Conservation (phyloP, 2,329 filamentous ascomycete genomes). For the Verticillium alfalfae region DNA sequence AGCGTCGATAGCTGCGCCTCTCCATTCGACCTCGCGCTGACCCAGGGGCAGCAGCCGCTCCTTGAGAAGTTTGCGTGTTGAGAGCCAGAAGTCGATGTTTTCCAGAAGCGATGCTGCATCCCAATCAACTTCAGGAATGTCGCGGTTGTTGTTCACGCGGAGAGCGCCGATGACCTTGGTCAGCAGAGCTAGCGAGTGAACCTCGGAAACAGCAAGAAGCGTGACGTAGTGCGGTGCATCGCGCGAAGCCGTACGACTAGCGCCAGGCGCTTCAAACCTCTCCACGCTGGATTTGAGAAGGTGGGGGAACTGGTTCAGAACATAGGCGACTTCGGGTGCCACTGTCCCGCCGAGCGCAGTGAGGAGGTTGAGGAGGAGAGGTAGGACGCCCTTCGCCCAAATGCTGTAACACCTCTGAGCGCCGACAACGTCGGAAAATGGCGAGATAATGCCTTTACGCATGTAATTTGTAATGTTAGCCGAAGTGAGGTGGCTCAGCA, state of each 20-base stretch:
- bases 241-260: constrained; percentile 43
- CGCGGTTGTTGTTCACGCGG: constrained; percentile 59
- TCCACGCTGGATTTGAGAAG: constrained; percentile 69
- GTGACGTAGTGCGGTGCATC: constrained; percentile 61
- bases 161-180: constrained; percentile 66
- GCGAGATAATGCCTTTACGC: constrained; percentile 64
- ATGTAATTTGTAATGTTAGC: constrained; percentile 76
- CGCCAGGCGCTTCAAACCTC: constrained; percentile 60
- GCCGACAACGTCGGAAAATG: constrained; percentile 67
- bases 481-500: constrained; percentile 72
- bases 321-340: constrained; percentile 77
- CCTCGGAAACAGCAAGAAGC: constrained; percentile 67
- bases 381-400: constrained; percentile 84
- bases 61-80: constrained; percentile 61
- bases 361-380: constrained; percentile 82
- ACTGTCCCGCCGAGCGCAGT: constrained; percentile 75
- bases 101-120: constrained; percentile 68
- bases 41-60: constrained; percentile 70
- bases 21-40: constrained; percentile 64
- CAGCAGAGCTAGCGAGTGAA: constrained; percentile 73
- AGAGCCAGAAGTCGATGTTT: constrained; percentile 78
- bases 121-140: constrained; percentile 71
- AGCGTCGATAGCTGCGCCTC: constrained; percentile 30
- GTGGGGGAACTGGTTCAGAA: constrained; percentile 83
- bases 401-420: constrained; percentile 75